phyloP scores from a whole-genome alignment of 2,329 filamentous ascomycete species.

The Aspergillus sp. region DNA sequence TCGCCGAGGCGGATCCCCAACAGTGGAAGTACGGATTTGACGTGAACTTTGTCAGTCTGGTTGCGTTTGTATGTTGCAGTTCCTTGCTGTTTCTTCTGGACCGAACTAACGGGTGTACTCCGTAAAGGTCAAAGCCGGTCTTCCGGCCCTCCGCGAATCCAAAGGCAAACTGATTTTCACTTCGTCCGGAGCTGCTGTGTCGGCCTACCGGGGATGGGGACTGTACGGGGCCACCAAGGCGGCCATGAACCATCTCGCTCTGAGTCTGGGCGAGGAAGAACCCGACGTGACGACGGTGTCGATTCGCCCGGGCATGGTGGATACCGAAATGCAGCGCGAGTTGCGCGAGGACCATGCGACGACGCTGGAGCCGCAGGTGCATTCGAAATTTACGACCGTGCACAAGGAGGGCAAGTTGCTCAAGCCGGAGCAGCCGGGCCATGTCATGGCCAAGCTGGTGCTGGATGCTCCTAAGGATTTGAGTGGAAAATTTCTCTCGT shows the following conservation, averaged over 20 bases:
- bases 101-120: background rate
- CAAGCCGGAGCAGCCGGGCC: conserved; percentile 77
- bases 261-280: conserved; percentile 30
- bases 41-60: conserved; percentile 80
- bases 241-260: conserved; percentile 33
- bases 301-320: conserved; percentile 33
- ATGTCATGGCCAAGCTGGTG: conserved; percentile 79
- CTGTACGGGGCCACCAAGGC: conserved; percentile 38
- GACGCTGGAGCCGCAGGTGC: conserved; percentile 58
- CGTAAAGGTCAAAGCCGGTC: conserved; percentile 28
- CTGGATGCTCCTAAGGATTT: conserved; percentile 64
- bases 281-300: conserved; percentile 28
- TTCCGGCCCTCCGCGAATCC: conserved; percentile 31
- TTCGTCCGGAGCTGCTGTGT: conserved; percentile 33
- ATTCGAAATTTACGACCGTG: conserved; percentile 65
- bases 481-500: conserved; percentile 69
- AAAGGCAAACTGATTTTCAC: conserved; percentile 38
- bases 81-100: background rate
- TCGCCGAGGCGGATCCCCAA: conserved; percentile 66
- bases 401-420: conserved; percentile 71
- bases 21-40: conserved; percentile 78
- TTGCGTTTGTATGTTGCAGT: conserved; percentile 67
- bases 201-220: conserved; percentile 35
- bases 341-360: conserved; percentile 70
- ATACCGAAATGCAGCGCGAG: conserved; percentile 48